These are phyloP conservation scores for Tolypocladium inflatum DNA, from an alignment of 2,329 filamentous ascomycete genomes.

Conservation along the genomic window DNA sequence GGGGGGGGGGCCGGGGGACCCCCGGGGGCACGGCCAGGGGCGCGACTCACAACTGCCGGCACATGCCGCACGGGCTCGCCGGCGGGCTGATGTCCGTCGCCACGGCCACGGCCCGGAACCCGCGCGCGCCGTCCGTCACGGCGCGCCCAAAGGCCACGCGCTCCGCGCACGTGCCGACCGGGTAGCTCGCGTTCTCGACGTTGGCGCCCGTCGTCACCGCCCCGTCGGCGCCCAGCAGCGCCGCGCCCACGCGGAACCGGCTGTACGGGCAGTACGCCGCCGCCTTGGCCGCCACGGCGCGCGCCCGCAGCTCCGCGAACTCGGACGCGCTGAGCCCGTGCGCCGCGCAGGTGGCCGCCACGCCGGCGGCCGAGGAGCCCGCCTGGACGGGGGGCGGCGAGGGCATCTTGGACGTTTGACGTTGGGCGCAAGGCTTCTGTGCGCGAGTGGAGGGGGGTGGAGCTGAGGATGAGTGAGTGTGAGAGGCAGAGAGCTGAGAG, in stretches of 20 bases:
- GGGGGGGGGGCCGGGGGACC: too few relatives aligned
- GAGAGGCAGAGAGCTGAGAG: too few relatives aligned
- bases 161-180: constrained; percentile 93
- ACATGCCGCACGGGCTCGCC: constrained; percentile 86
- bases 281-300: constrained; percentile 62
- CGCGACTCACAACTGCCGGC: constrained; percentile 69
- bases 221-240: constrained; percentile 51
- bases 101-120: constrained; percentile 74
- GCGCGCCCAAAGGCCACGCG: constrained; percentile 79
- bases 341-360: constrained; percentile 15
- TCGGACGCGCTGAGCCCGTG: constrained; percentile 50
- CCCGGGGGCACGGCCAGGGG: not conserved
- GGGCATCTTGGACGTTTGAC: not conserved
- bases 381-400: not conserved
- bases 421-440: not conserved
- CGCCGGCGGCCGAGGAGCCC: constrained; percentile 9
- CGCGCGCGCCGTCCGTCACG: constrained; percentile 47
- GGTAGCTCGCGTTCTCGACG: constrained; percentile 88
- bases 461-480: not conserved
- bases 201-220: constrained; percentile 56
- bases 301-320: constrained; percentile 51
- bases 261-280: constrained; percentile 90
- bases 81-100: constrained; percentile 66
- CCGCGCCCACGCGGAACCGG: constrained; percentile 80
- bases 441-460: not conserved